A percentile compares a stretch with the other conserved stretches of the same genome.
These are phyloP conservation scores for Scheffersomyces lignicola DNA, from an alignment of 1,139 yeast species.

Conservation along the genomic window DNA sequence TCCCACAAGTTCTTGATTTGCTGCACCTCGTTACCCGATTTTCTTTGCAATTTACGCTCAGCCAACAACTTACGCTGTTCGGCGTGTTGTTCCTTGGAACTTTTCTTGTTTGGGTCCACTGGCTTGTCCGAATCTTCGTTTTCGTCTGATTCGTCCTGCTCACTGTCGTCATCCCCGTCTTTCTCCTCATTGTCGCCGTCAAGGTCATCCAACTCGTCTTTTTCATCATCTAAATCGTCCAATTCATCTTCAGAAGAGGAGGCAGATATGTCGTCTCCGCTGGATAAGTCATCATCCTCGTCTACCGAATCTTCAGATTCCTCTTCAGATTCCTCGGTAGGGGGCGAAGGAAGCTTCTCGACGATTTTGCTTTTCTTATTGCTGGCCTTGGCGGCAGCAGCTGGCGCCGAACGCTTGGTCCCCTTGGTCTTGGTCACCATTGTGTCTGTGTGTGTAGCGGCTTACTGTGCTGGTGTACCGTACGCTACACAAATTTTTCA, in stretches of 20 bases:
- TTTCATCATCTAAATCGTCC: slow-evolving; percentile 18
- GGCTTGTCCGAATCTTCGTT: slow-evolving; percentile 13
- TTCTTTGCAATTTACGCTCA: slow-evolving; percentile 85
- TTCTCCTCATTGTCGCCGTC: slow-evolving; percentile 18
- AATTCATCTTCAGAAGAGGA: slow-evolving; percentile 14
- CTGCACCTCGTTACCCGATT: slow-evolving; percentile 82
- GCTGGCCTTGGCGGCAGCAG: slow-evolving; percentile 10
- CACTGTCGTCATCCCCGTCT: slow-evolving; percentile 19
- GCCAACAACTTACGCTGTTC: slow-evolving; percentile 78
- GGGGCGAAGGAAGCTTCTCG: slow-evolving; percentile 17
- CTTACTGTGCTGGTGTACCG: too few species aligned
- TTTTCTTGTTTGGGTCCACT: slow-evolving; percentile 46
- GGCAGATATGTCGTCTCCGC: slow-evolving; percentile 23
- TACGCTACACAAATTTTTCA: too few species aligned
- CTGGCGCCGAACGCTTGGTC: slow-evolving; percentile 31
- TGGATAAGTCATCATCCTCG: slow-evolving; percentile 7
- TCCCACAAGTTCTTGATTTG: slow-evolving; percentile 91
- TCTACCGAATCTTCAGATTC: slow-evolving; percentile 10
- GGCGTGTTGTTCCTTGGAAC: slow-evolving; percentile 71
- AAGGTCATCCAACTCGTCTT: slow-evolving; percentile 17
- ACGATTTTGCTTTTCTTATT: slow-evolving; percentile 29
- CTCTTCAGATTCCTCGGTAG: slow-evolving; percentile 12
- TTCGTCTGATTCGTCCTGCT: slow-evolving; percentile 16
- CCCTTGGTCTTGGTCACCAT: slow-evolving; percentile 33
- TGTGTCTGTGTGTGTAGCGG: slow-evolving; percentile 12